Evolutionary conservation across 371 early-diverging fungal genomes (phyloP).

Genomic region (Parasitella parasitica): DNA sequence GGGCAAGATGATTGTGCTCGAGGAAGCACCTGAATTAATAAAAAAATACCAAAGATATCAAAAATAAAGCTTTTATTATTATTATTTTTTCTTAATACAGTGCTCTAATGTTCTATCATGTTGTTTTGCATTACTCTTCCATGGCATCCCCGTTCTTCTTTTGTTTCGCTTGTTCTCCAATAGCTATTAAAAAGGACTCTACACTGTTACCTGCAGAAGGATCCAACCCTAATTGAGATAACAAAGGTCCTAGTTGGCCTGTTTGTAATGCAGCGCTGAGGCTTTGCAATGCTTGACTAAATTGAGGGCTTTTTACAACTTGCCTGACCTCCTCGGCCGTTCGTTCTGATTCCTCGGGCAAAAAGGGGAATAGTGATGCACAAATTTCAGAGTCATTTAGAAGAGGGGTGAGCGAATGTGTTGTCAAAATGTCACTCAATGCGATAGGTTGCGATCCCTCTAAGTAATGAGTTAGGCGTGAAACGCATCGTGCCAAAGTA

Average conservation of each 20-base stretch:
- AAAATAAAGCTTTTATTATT: neutral
- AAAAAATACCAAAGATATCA: constrained; percentile 13
- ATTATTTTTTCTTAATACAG: neutral
- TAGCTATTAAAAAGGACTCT: constrained; percentile 62
- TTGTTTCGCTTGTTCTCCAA: constrained; percentile 56
- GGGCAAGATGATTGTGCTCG: constrained; percentile 44
- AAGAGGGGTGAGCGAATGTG: constrained; percentile 52
- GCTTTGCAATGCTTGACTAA: constrained; percentile 64
- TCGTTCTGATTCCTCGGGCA: constrained; percentile 54
- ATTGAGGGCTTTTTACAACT: constrained; percentile 67
- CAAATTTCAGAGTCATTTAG: constrained; percentile 55
- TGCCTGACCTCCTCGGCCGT: constrained; percentile 54
- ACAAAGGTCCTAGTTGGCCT: constrained; percentile 68
- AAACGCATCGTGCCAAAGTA: too few relatives aligned
- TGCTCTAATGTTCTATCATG: neutral
- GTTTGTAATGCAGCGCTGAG: constrained; percentile 63
- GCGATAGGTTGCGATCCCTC: constrained; percentile 7
- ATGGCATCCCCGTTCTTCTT: constrained; percentile 26
- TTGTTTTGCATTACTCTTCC: constrained; percentile 17
- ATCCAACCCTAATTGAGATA: constrained; percentile 63
- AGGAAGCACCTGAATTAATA: constrained; percentile 43
- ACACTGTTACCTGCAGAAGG: constrained; percentile 66
- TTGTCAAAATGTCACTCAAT: constrained; percentile 49
- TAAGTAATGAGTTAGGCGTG: neutral
- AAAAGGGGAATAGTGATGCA: constrained; percentile 56